Evolutionary conservation across 2,329 filamentous ascomycete species (phyloP).

Genomic region (Xylaria sp.): DNA sequence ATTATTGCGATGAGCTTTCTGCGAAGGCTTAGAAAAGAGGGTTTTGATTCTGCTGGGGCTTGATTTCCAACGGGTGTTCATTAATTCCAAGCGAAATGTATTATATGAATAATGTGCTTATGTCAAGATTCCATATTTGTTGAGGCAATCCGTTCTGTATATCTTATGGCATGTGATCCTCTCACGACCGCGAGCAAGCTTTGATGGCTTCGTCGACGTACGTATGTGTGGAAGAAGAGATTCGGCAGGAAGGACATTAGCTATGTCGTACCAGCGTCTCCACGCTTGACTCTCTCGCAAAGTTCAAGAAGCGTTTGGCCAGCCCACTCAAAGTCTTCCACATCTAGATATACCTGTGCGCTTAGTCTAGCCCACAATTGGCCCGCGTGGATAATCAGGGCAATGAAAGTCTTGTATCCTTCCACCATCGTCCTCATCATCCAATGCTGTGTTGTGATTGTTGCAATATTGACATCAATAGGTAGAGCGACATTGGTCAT

Average conservation of each 20-base stretch:
- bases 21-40: too few relatives aligned
- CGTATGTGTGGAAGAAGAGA: neutral
- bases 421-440: slow-evolving; percentile 63
- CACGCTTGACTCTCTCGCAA: slow-evolving; percentile 52
- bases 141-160: too few relatives aligned
- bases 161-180: too few relatives aligned
- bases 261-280: slow-evolving; percentile 7
- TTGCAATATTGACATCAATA: slow-evolving; percentile 54
- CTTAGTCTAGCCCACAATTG: slow-evolving; percentile 79
- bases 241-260: too few relatives aligned
- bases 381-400: slow-evolving; percentile 69
- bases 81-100: neutral
- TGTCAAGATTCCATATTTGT: too few relatives aligned
- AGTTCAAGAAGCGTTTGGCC: slow-evolving; percentile 67
- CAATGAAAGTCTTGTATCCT: slow-evolving; percentile 78
- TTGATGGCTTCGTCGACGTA: too few relatives aligned
- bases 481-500: slow-evolving; percentile 82
- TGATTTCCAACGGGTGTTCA: neutral
- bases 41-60: neutral
- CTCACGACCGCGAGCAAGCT: too few relatives aligned
- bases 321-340: slow-evolving; percentile 79
- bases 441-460: slow-evolving; percentile 62
- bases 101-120: neutral
- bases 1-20: slow-evolving; percentile 17
- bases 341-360: slow-evolving; percentile 85